phyloP scores from a whole-genome alignment of 768 basidiomycete species.

The Mycena chlorophos region DNA sequence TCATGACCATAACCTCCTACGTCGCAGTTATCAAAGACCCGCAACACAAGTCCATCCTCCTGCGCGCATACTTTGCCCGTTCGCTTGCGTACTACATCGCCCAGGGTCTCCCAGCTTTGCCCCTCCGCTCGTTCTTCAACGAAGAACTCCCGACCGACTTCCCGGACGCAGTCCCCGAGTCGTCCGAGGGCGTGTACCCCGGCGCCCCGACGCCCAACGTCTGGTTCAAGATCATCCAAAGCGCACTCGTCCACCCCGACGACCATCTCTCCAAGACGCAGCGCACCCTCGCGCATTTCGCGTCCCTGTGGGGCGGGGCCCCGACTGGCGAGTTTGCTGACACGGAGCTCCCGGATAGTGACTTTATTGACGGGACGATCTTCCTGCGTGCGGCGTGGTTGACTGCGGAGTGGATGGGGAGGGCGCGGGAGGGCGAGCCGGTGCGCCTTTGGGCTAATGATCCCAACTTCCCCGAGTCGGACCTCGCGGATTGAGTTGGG shows the following conservation, averaged over 20 bases:
- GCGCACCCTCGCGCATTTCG: conserved; percentile 39
- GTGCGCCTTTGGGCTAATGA: conserved; percentile 16
- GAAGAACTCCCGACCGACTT: conserved; percentile 18
- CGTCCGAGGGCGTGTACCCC: conserved; percentile 10
- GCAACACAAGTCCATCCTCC: conserved; percentile 36
- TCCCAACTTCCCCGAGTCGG: conserved; percentile 3
- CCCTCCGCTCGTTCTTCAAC: conserved; percentile 8
- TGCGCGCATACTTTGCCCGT: conserved; percentile 64
- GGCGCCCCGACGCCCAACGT: conserved; percentile 35
- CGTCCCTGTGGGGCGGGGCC: conserved; percentile 38
- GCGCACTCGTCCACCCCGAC: conserved; percentile 37
- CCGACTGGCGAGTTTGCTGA: conserved; percentile 34
- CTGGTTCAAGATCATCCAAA: conserved; percentile 42
- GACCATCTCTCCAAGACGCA: conserved; percentile 44
- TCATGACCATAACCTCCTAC: conserved; percentile 15
- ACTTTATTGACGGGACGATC: conserved; percentile 58
- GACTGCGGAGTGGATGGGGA: conserved; percentile 44
- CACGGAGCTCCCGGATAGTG: conserved; percentile 51
- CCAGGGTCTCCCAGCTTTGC: conserved; percentile 27
- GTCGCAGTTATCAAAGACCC: conserved; percentile 13
- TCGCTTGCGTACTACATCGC: conserved; percentile 62
- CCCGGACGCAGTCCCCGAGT: conserved; percentile 19
- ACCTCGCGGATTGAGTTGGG: no score
- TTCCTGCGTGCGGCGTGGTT: conserved; percentile 60
- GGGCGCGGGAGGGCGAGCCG: conserved; percentile 39